Percentiles rank a stretch among this genome's conserved stretches.
phyloP scores from a whole-genome alignment of 768 basidiomycete genomes.

The Trichaptum fuscoviolaceum region DNA sequence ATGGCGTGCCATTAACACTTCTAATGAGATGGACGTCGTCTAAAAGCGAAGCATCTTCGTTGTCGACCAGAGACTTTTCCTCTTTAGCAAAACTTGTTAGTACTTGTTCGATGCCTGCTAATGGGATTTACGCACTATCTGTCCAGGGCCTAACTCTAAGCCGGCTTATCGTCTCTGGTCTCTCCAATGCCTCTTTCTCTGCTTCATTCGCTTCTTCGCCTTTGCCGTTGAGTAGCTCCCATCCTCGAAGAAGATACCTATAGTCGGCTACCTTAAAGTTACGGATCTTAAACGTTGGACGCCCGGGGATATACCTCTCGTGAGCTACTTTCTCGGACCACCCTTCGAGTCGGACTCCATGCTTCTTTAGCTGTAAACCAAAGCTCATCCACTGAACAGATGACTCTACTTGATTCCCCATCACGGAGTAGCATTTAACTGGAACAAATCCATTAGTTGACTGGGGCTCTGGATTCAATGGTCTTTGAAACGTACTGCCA shows the following conservation, averaged over 20 bases:
- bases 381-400: not conserved
- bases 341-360: not conserved
- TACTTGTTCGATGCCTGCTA: not conserved
- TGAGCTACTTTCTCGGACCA: not conserved
- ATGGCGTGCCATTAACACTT: no score
- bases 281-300: not conserved
- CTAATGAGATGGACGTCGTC: no score
- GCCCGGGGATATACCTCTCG: not conserved
- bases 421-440: not conserved
- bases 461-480: not conserved
- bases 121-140: not conserved
- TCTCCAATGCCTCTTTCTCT: not conserved
- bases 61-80: not conserved
- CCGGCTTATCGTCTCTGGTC: not conserved
- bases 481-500: not conserved
- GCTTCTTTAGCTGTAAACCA: not conserved
- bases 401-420: no score
- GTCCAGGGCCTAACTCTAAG: not conserved
- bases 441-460: not conserved
- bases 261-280: not conserved
- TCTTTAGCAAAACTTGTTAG: not conserved
- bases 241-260: not conserved
- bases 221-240: not conserved
- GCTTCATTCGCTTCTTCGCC: not conserved
- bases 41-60: not conserved